Percentiles rank a stretch among this genome's conserved stretches.
Evolutionary conservation across 108 stramenopile genomes (phyloP).

Genomic region (Cyclotella kingstonii): DNA sequence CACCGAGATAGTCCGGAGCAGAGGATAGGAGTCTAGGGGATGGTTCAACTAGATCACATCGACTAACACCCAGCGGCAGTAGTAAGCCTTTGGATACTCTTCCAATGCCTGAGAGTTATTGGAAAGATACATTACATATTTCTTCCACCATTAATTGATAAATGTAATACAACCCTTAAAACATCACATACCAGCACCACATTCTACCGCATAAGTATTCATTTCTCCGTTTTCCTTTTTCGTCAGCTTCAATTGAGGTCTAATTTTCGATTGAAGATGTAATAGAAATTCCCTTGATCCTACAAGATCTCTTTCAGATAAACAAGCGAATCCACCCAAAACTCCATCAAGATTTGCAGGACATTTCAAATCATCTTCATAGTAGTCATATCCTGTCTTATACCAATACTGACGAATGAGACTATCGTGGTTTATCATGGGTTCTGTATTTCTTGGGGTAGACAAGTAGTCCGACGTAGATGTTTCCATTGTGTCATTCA

Average conservation of each 20-base stretch:
- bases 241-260: conserved; percentile 32
- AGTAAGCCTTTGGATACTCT: conserved; percentile 88
- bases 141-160: too few species aligned
- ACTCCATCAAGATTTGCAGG: conserved; percentile 84
- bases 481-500: not conserved
- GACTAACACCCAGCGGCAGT: conserved; percentile 58
- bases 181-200: conserved; percentile 65
- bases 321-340: conserved; percentile 82
- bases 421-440: not conserved
- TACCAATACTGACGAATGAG: conserved; percentile 65
- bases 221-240: conserved; percentile 15
- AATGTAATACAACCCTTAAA: too few species aligned
- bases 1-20: conserved; percentile 82
- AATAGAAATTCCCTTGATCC: conserved; percentile 73
- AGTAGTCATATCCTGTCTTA: conserved; percentile 73
- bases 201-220: conserved; percentile 55
- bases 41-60: conserved; percentile 87
- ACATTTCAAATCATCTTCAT: conserved; percentile 78
- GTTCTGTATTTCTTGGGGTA: not conserved
- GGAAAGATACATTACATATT: too few species aligned
- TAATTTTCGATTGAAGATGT: conserved; percentile 27
- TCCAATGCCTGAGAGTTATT: conserved; percentile 63
- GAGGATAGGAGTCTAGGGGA: conserved; percentile 83
- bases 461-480: not conserved
- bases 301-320: conserved; percentile 75